Evolutionary conservation across 306 rosid species (phyloP).

Genomic region (Rubus idaeus): DNA sequence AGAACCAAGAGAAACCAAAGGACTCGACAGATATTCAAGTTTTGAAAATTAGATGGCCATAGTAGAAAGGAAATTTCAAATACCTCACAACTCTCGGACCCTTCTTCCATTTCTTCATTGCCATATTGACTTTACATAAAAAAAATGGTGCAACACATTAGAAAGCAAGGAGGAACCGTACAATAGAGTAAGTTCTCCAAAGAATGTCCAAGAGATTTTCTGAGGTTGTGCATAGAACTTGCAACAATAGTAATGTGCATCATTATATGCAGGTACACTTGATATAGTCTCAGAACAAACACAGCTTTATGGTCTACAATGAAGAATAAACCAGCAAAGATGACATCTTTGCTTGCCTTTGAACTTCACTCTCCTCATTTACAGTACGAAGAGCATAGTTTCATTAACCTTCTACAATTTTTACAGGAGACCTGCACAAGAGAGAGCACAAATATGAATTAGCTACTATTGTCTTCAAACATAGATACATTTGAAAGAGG

Average conservation of each 20-base stretch:
- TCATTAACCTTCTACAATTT: slow-evolving; percentile 78
- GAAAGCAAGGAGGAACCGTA: not conserved
- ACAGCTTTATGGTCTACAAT: slow-evolving; percentile 10
- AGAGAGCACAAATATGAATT: slow-evolving; percentile 28
- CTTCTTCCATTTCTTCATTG: not conserved
- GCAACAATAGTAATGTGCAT: not conserved
- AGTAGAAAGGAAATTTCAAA: not conserved
- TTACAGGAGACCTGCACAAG: slow-evolving; percentile 68
- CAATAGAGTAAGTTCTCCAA: not conserved
- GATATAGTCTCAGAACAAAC: slow-evolving; percentile 9
- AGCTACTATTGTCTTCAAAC: slow-evolving; percentile 5
- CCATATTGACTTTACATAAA: not conserved
- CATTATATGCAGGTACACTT: not conserved
- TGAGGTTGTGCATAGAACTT: not conserved
- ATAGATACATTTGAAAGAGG: not conserved
- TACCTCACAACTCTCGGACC: not conserved
- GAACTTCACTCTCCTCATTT: slow-evolving; percentile 1
- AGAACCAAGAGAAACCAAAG: not conserved
- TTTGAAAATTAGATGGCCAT: not conserved
- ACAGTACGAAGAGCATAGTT: slow-evolving; percentile 8
- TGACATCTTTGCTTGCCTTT: slow-evolving; percentile 4
- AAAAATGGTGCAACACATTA: not conserved
- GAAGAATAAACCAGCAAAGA: slow-evolving; percentile 18
- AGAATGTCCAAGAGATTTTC: not conserved
- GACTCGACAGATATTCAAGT: not conserved